Percentiles rank a stretch among this genome's conserved stretches.
Evolutionary conservation across 176 grass and related monocot species (phyloP).

Genomic region (Rhynchospora tenuis): DNA sequence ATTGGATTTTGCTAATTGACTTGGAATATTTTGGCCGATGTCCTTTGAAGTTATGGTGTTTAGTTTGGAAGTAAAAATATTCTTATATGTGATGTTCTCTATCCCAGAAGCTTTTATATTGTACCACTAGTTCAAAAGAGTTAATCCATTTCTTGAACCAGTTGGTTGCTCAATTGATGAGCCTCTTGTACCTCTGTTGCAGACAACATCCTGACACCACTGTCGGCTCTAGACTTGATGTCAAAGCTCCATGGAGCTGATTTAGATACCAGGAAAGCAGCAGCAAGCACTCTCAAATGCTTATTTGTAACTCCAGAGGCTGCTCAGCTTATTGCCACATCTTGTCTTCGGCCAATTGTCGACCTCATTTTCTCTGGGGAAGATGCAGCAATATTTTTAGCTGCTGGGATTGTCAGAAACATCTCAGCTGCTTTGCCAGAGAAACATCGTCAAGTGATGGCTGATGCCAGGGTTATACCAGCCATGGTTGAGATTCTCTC

Average conservation of each 20-base stretch:
- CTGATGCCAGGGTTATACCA: constrained; percentile 1
- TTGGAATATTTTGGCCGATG: background rate
- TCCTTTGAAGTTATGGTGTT: background rate
- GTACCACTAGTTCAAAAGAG: background rate
- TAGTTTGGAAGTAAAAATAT: background rate
- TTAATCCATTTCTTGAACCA: background rate
- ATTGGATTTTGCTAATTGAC: background rate
- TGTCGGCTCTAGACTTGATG: background rate
- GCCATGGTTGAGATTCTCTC: constrained; percentile 14
- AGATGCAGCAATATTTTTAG: constrained; percentile 10
- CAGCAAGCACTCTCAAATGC: constrained; percentile 16
- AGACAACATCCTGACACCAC: background rate
- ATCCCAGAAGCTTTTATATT: background rate
- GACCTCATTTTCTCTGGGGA: constrained; percentile 18
- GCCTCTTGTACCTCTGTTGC: background rate
- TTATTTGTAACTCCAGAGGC: background rate
- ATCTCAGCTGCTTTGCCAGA: constrained; percentile 12
- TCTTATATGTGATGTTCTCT: background rate
- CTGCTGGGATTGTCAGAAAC: constrained; percentile 2
- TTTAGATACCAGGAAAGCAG: constrained; percentile 13
- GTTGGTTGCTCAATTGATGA: background rate
- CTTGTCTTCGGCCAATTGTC: background rate
- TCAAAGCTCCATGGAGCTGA: constrained; percentile 8
- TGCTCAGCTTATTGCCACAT: background rate
- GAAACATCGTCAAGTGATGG: constrained; percentile 6